These are phyloP conservation scores for Flaveria linearis DNA, from an alignment of 129 eudicot genomes.

Conservation along the genomic window DNA sequence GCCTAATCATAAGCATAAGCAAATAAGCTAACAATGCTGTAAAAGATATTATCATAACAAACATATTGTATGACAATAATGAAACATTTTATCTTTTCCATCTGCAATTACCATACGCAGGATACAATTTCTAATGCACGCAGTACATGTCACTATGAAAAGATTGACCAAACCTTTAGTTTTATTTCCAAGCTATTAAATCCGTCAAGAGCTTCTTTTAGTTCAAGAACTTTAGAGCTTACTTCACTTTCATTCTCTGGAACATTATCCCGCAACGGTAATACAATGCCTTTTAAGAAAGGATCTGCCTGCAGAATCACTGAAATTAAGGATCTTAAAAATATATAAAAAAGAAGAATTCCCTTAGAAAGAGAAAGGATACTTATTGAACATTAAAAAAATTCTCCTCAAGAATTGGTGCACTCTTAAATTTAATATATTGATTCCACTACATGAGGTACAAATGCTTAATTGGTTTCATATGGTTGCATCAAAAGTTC, in stretches of 20 bases:
- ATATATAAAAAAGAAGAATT: neutral
- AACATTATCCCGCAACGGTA: constrained; percentile 59
- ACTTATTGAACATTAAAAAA: neutral
- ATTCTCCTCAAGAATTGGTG: too few species aligned
- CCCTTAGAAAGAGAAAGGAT: neutral
- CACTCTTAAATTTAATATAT: too few species aligned
- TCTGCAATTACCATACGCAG: neutral
- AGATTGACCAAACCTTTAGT: constrained; percentile 51
- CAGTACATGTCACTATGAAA: neutral
- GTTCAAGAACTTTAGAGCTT: constrained; percentile 45
- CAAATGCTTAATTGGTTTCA: too few species aligned
- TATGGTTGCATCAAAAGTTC: too few species aligned
- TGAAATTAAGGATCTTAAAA: constrained; percentile 30
- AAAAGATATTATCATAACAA: neutral
- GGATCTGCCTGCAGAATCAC: constrained; percentile 62
- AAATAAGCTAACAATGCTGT: constrained; percentile 6
- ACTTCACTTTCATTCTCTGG: constrained; percentile 37
- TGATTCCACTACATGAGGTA: too few species aligned
- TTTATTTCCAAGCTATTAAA: constrained; percentile 75
- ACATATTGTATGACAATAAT: neutral
- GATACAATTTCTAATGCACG: neutral
- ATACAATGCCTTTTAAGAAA: constrained; percentile 59
- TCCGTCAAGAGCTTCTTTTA: constrained; percentile 57
- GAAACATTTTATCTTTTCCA: neutral
- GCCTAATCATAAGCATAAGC: constrained; percentile 41